phyloP scores from a whole-genome alignment of 345 rosid species.

The Sisymbrium altissimum region DNA sequence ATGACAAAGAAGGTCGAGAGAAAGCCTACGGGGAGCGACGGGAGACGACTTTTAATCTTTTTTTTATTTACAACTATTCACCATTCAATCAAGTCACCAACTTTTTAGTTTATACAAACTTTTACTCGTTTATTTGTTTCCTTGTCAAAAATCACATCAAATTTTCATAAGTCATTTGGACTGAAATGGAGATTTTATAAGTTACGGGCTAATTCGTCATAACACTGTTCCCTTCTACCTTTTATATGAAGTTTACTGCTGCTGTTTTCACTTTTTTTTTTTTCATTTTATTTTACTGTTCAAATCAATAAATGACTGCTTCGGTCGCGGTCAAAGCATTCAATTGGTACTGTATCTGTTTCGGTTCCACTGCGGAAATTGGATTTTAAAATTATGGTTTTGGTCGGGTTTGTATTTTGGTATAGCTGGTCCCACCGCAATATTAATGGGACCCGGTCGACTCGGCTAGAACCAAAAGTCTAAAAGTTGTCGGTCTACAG shows the following conservation, averaged over 20 bases:
- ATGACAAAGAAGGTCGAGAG: background rate
- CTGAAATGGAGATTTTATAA: background rate
- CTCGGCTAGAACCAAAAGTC: background rate
- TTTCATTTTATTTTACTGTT: background rate
- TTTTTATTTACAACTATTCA: conserved; percentile 8
- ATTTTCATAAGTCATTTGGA: background rate
- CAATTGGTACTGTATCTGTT: background rate
- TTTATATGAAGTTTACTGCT: background rate
- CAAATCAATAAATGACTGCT: background rate
- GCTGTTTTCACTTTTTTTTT: background rate
- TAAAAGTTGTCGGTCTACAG: conserved; percentile 9
- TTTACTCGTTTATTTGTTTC: too few species aligned
- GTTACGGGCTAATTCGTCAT: background rate
- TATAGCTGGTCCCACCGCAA: background rate
- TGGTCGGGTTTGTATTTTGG: background rate
- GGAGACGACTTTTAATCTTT: conserved; percentile 25
- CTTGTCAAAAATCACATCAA: too few species aligned
- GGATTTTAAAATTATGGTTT: background rate
- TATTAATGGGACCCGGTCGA: background rate
- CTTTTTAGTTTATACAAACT: too few species aligned
- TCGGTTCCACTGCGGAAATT: background rate
- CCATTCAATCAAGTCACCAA: too few species aligned
- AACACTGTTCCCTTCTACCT: background rate
- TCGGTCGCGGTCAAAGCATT: conserved; percentile 6
- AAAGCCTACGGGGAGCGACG: conserved; percentile 19